phyloP scores from a whole-genome alignment of 495 filamentous ascomycete genomes.

The Penicillium roqueforti region DNA sequence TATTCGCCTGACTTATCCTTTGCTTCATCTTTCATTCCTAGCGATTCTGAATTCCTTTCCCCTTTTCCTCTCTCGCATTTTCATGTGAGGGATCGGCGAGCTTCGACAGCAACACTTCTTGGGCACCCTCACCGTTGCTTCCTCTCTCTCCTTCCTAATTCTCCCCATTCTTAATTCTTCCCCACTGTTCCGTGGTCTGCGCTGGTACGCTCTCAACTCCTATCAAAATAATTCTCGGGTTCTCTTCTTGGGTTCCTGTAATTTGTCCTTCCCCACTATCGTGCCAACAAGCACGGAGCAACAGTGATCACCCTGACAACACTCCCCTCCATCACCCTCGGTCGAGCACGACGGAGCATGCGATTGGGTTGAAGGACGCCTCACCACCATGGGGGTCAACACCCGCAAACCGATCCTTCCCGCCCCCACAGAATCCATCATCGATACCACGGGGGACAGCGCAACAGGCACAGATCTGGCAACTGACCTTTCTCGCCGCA shows the following conservation, averaged over 20 bases:
- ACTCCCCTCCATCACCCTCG: conserved; percentile 16
- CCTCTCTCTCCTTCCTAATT: conserved; percentile 8
- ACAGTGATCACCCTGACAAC: conserved; percentile 10
- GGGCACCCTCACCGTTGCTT: conserved; percentile 19
- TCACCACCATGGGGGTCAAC: conserved; percentile 65
- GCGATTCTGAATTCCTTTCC: conserved; percentile 2
- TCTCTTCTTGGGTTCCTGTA: background rate
- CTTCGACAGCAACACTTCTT: background rate
- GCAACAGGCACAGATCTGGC: conserved; percentile 68
- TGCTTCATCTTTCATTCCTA: conserved; percentile 12
- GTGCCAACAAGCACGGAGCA: conserved; percentile 18
- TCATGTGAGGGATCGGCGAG: conserved; percentile 27
- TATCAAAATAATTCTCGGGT: background rate
- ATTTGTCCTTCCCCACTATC: conserved; percentile 17
- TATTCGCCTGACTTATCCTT: conserved; percentile 8
- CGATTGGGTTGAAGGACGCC: conserved; percentile 24
- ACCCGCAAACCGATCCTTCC: conserved; percentile 66
- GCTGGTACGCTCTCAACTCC: conserved; percentile 29
- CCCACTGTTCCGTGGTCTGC: conserved; percentile 21
- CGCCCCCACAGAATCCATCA: conserved; percentile 75
- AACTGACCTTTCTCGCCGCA: conserved; percentile 70
- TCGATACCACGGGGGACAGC: conserved; percentile 55
- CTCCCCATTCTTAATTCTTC: conserved; percentile 10
- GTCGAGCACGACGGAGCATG: conserved; percentile 27
- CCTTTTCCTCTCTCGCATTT: conserved; percentile 7